Percentiles rank a stretch among this genome's conserved stretches.
Conservation (phyloP, 169 alveolate species). For the Theileria annulata region DNA sequence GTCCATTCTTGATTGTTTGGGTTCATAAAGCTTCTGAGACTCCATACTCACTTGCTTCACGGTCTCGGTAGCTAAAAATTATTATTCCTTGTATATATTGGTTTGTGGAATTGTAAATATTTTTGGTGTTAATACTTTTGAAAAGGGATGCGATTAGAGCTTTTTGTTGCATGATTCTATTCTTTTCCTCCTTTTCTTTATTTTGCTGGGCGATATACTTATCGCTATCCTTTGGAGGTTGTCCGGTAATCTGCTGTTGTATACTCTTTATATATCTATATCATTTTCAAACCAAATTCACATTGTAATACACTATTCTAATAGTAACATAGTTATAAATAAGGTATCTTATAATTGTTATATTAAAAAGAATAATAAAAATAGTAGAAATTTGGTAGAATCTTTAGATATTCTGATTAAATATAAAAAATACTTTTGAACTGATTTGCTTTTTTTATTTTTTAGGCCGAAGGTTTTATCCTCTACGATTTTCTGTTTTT, state of each 20-base stretch:
- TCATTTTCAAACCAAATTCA: neutral
- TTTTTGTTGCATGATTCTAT: conserved; percentile 89
- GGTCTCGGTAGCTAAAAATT: conserved; percentile 76
- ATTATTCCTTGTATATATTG: neutral
- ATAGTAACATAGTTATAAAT: neutral
- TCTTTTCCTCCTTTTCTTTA: conserved; percentile 92
- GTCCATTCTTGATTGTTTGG: conserved; percentile 79
- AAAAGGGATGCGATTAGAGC: conserved; percentile 88
- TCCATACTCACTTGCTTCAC: conserved; percentile 79
- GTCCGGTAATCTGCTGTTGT: conserved; percentile 79
- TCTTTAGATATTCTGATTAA: neutral
- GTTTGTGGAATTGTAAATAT: neutral
- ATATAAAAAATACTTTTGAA: conserved; percentile 84
- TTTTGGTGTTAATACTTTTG: conserved; percentile 16
- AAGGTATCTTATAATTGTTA: neutral
- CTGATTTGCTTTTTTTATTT: conserved; percentile 95
- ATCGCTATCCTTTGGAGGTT: conserved; percentile 75
- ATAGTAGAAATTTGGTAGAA: neutral
- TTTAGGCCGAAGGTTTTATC: conserved; percentile 99
- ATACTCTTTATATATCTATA: conserved; percentile 79
- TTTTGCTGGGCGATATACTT: conserved; percentile 66
- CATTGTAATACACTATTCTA: neutral
- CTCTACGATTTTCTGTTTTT: conserved; percentile 95
- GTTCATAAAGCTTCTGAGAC: conserved; percentile 73
- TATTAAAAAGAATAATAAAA: neutral